These are phyloP conservation scores for Alternaria arborescens DNA, from an alignment of 2,329 filamentous ascomycete species.

Conservation along the genomic window DNA sequence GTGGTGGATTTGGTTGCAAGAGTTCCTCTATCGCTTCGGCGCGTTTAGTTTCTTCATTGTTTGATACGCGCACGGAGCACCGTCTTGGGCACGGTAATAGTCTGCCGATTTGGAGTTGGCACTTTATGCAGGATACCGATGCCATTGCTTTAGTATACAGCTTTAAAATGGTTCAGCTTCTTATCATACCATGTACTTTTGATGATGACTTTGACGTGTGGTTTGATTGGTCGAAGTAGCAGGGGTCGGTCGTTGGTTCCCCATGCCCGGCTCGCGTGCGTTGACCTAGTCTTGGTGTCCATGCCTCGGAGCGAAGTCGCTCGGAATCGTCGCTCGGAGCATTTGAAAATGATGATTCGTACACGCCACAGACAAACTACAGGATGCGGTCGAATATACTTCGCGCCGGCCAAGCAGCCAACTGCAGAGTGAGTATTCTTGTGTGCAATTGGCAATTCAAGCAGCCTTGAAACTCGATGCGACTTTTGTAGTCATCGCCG, in stretches of 20 bases:
- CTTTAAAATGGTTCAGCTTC: background rate
- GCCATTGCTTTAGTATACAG: conserved; percentile 9
- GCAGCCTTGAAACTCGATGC: background rate
- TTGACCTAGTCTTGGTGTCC: conserved; percentile 3
- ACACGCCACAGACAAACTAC: conserved; percentile 26
- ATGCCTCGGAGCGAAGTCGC: conserved; percentile 37
- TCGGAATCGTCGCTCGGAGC: conserved; percentile 13
- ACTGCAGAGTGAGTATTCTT: conserved; percentile 41
- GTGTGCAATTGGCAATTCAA: background rate
- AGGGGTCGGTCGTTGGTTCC: conserved; percentile 27
- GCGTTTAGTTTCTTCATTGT: conserved; percentile 1
- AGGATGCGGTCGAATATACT: conserved; percentile 49
- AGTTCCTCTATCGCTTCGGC: conserved; percentile 10
- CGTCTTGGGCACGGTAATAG: conserved; percentile 4
- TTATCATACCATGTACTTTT: background rate
- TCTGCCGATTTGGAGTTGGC: conserved; percentile 5
- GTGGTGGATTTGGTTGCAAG: conserved; percentile 6
- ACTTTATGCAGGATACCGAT: conserved; percentile 18
- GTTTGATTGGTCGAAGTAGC: conserved; percentile 31
- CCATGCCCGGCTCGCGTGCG: conserved; percentile 24
- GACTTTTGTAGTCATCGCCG: conserved; percentile 4
- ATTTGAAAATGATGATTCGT: background rate
- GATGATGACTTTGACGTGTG: conserved; percentile 12
- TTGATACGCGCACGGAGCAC: background rate
- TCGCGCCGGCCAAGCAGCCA: conserved; percentile 40